Evolutionary conservation across 768 basidiomycete genomes (phyloP).

Genomic region (Lentinus brumalis): DNA sequence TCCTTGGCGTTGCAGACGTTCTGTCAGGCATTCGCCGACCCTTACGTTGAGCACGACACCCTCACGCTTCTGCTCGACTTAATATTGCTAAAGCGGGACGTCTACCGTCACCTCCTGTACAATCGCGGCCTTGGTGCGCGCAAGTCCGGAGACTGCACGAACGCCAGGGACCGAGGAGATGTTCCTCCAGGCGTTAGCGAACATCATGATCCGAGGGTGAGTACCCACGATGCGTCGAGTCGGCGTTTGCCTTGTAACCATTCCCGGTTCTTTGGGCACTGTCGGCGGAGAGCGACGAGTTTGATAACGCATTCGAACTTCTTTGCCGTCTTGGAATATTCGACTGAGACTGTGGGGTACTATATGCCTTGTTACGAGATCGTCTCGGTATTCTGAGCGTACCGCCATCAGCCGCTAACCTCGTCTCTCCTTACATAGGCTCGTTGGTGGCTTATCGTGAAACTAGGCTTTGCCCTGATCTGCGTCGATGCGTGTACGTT

Average conservation of each 20-base stretch:
- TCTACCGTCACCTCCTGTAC: conserved; percentile 80
- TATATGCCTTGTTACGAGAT: too few relatives aligned
- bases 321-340: not conserved
- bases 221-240: not conserved
- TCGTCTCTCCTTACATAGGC: conserved; percentile 37
- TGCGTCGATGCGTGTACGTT: conserved; percentile 73
- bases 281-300: too few relatives aligned
- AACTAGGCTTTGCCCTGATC: conserved; percentile 59
- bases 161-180: conserved; percentile 5
- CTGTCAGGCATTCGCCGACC: conserved; percentile 76
- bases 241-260: too few relatives aligned
- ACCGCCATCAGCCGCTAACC: not conserved
- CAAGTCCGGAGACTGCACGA: conserved; percentile 33
- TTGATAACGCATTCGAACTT: too few relatives aligned
- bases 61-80: conserved; percentile 77
- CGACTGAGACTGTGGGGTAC: too few relatives aligned
- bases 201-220: not conserved
- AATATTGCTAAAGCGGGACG: conserved; percentile 78
- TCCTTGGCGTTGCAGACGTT: conserved; percentile 41
- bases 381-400: too few relatives aligned
- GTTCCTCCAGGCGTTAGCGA: not conserved
- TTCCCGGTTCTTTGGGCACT: too few relatives aligned
- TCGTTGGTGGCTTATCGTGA: conserved; percentile 60
- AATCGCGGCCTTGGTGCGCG: conserved; percentile 74
- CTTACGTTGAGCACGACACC: conserved; percentile 83